phyloP scores from a whole-genome alignment of 225 moss, liverwort and hornwort species.

The Pleurozium schreberi region DNA sequence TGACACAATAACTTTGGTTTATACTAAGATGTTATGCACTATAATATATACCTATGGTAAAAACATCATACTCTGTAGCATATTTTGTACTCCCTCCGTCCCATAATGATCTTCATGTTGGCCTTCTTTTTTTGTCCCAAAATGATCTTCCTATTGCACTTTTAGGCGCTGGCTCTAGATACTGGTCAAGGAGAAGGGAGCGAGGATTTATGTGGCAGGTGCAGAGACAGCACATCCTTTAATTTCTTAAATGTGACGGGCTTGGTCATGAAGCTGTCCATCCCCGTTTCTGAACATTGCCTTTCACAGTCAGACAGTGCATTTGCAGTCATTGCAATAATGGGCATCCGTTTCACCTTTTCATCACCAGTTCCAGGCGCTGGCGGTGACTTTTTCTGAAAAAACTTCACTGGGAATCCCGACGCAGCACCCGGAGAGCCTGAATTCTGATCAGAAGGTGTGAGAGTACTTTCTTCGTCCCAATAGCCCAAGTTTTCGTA shows the following conservation, averaged over 20 bases:
- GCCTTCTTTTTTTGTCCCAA: too few relatives aligned
- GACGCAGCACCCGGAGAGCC: not conserved
- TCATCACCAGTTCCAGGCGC: not conserved
- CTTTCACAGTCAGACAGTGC: conserved; percentile 45
- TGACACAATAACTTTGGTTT: not conserved
- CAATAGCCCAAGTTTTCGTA: conserved; percentile 57
- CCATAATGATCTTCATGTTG: too few relatives aligned
- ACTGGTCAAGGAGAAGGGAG: conserved; percentile 10
- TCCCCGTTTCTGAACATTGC: conserved; percentile 41
- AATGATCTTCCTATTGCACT: too few relatives aligned
- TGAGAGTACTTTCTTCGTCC: conserved; percentile 30
- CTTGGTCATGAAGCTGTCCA: conserved; percentile 58
- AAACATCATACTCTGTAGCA: too few relatives aligned
- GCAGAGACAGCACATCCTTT: conserved; percentile 34
- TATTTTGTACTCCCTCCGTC: too few relatives aligned
- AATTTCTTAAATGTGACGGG: conserved; percentile 50
- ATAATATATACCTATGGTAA: too few relatives aligned
- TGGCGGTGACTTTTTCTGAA: not conserved
- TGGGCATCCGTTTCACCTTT: conserved; percentile 26
- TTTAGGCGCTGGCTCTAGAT: not conserved
- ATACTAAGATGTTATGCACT: not conserved
- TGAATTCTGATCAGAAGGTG: conserved; percentile 5
- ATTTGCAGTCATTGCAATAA: conserved; percentile 55
- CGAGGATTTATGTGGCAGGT: conserved; percentile 17
- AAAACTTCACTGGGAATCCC: not conserved